Evolutionary conservation across 192 early-diverging fungal species (phyloP).

Genomic region (Gamsiella multidivaricata): DNA sequence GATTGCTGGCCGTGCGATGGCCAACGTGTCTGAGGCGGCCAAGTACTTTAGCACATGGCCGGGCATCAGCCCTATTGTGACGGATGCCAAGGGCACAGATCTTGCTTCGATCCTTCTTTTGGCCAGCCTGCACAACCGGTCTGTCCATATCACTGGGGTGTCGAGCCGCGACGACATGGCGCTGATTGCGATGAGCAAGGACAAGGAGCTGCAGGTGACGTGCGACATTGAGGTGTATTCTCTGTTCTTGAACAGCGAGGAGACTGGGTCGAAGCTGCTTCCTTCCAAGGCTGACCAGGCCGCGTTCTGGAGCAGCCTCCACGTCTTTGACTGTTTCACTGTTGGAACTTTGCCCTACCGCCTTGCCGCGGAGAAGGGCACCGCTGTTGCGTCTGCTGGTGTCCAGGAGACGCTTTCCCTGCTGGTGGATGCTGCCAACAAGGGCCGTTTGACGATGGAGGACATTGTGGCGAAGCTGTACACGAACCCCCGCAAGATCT

Average conservation of each 20-base stretch:
- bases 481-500: constrained; percentile 90
- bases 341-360: constrained; percentile 77
- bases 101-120: constrained; percentile 90
- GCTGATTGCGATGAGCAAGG: constrained; percentile 87
- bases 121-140: constrained; percentile 82
- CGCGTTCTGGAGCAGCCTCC: constrained; percentile 85
- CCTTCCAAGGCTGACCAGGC: constrained; percentile 70
- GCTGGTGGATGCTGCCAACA: constrained; percentile 83
- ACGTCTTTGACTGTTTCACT: constrained; percentile 92
- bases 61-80: constrained; percentile 74
- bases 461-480: constrained; percentile 83
- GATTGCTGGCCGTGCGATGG: constrained; percentile 52
- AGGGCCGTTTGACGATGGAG: constrained; percentile 79
- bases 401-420: constrained; percentile 79
- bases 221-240: constrained; percentile 93
- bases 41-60: constrained; percentile 89
- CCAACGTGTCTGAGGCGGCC: constrained; percentile 72
- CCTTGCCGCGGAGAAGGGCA: constrained; percentile 66
- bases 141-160: constrained; percentile 93
- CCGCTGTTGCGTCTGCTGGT: constrained; percentile 59
- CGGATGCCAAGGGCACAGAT: constrained; percentile 86
- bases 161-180: constrained; percentile 81
- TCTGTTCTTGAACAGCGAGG: constrained; percentile 78
- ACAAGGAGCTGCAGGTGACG: constrained; percentile 86
- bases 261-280: constrained; percentile 56